These are phyloP conservation scores for Dissophora globulifera DNA, from an alignment of 192 early-diverging fungal genomes.

Conservation along the genomic window DNA sequence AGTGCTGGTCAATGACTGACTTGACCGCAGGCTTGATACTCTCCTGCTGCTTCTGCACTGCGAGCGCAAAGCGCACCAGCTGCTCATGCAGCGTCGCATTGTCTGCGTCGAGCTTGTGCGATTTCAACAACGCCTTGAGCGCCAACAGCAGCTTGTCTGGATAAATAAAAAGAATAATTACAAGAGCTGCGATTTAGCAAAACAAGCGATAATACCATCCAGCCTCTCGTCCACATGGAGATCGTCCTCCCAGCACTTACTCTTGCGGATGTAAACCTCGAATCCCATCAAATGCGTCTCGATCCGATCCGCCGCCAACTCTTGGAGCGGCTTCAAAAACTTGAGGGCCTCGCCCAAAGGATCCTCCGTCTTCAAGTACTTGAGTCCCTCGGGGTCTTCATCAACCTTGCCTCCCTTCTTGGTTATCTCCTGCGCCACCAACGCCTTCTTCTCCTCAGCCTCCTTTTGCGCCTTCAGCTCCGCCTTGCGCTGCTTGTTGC, in stretches of 20 bases:
- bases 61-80: conserved; percentile 57
- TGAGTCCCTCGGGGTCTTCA: conserved; percentile 78
- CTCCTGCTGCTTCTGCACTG: conserved; percentile 43
- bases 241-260: no score
- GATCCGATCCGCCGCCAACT: conserved; percentile 61
- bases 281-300: conserved; percentile 73
- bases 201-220: no score
- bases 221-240: no score
- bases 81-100: conserved; percentile 57
- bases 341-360: conserved; percentile 80
- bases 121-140: conserved; percentile 65
- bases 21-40: conserved; percentile 32
- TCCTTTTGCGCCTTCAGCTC: conserved; percentile 70
- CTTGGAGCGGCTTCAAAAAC: conserved; percentile 79
- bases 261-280: conserved; percentile 75
- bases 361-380: conserved; percentile 69
- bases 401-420: conserved; percentile 68
- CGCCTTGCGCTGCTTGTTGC: conserved; percentile 80
- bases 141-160: conserved; percentile 77
- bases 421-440: conserved; percentile 53
- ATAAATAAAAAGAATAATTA: no score
- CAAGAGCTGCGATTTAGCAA: no score
- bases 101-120: conserved; percentile 54
- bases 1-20: conserved; percentile 45
- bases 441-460: conserved; percentile 59